Conservation (phyloP, 1,284 basidiomycete species). For the Boletellus dicymbophilus region DNA sequence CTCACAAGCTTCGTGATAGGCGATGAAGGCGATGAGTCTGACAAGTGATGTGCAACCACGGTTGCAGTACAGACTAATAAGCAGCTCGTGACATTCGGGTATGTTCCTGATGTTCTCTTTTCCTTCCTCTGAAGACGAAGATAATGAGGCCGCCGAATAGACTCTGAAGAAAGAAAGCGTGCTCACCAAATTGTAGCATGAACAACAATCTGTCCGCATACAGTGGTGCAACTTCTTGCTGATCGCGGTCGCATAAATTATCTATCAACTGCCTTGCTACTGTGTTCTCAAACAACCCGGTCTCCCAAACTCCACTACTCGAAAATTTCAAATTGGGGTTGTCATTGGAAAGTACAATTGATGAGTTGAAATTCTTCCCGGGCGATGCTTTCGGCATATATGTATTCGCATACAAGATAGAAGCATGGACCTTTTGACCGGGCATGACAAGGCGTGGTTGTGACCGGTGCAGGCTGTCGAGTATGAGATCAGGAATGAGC, state of each 20-base stretch:
- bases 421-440: neutral
- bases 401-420: neutral
- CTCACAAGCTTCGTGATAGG: slow-evolving; percentile 28
- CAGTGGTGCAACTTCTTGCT: slow-evolving; percentile 17
- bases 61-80: slow-evolving; percentile 15
- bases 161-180: neutral
- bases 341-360: slow-evolving; percentile 11
- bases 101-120: slow-evolving; percentile 18
- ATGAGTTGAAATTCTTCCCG: slow-evolving; percentile 28
- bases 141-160: neutral
- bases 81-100: slow-evolving; percentile 6
- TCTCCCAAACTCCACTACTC: slow-evolving; percentile 23
- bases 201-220: slow-evolving; percentile 21
- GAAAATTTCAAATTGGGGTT: slow-evolving; percentile 3
- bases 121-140: slow-evolving; percentile 21
- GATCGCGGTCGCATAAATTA: slow-evolving; percentile 2
- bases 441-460: neutral
- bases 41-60: slow-evolving; percentile 8
- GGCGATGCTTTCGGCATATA: slow-evolving; percentile 22
- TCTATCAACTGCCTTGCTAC: slow-evolving; percentile 19
- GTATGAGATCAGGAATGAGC: no score
- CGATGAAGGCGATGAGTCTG: slow-evolving; percentile 22
- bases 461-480: neutral
- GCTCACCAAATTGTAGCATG: slow-evolving; percentile 1
- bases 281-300: slow-evolving; percentile 23